Evolutionary conservation across 192 early-diverging fungal species (phyloP), one percentile per base, ranked within the genome.

Genomic region (Coemansia sp.): DNA sequence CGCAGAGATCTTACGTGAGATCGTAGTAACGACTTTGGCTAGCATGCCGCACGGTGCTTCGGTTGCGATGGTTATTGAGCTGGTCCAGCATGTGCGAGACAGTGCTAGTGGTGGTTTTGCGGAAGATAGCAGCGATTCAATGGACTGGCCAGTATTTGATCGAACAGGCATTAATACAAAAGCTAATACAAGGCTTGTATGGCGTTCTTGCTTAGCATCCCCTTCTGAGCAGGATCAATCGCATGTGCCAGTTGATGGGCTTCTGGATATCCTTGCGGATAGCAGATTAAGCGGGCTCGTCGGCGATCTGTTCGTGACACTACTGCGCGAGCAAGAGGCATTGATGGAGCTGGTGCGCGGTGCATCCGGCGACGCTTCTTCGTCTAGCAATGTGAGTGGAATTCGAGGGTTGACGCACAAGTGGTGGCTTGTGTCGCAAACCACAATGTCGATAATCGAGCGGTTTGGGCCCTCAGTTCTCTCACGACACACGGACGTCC

Each of bases 251-350:
- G 76, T 87, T 1, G 82, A 87, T 52, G 67, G 75, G 5, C 87
- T 94, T 57, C 56, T 93, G 15, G 84, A 88, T 13, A 86, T 95
- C 52, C 64, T 94, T 35, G 67, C 74, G 26, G 55, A 57, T 9
- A 3, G 13, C 0, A 31, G 29, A 31, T 13, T 57, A 34, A n/a
- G 55, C 31, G 68, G 55, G 5, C 63, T 94, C 1, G 62, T 84
- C 1, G 91, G 91, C 26, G 90, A 88, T 45, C 74, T 95, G 20
- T 95, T 93, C 67, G 81, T 95, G 61, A 84, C 83, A 55, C 67
- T 95, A 30, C 63, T 94, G 49, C 89, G 90, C 42, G 86, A 91
- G 51, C 92, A 93, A 20, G 68, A 68, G 34, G 72, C 65, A 75
- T 82, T 53, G 74, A 82, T 40, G 70, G 87, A 42, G 67, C 75